Evolutionary conservation across 495 filamentous ascomycete genomes (phyloP).

Genomic region (Darksidea phi): DNA sequence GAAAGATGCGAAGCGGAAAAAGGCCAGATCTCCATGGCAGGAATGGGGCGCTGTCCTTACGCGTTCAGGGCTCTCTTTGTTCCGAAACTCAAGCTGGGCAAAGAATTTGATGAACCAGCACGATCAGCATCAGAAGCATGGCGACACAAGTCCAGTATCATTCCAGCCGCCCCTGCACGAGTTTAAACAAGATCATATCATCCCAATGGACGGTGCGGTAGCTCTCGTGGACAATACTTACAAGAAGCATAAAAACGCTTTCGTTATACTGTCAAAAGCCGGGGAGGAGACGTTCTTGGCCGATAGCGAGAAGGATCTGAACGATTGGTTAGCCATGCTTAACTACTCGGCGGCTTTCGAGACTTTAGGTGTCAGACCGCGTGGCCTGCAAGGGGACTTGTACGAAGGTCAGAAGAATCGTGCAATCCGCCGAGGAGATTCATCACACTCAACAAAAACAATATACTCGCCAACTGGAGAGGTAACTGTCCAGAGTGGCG

Average conservation of each 20-base stretch:
- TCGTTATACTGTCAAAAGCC: slow-evolving; percentile 77
- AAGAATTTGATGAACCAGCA: slow-evolving; percentile 84
- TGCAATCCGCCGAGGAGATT: slow-evolving; percentile 66
- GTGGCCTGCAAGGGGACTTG: slow-evolving; percentile 78
- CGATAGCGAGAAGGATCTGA: slow-evolving; percentile 84
- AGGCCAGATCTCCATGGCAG: slow-evolving; percentile 92
- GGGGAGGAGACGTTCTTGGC: slow-evolving; percentile 91
- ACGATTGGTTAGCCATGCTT: slow-evolving; percentile 94
- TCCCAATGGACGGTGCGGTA: slow-evolving; percentile 90
- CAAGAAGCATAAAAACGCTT: slow-evolving; percentile 94
- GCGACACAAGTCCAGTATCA: slow-evolving; percentile 67
- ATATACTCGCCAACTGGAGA: slow-evolving; percentile 70
- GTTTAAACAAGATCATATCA: slow-evolving; percentile 88
- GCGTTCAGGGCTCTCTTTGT: slow-evolving; percentile 93
- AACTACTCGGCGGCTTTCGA: slow-evolving; percentile 95
- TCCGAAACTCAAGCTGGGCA: slow-evolving; percentile 89
- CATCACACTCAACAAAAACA: slow-evolving; percentile 49
- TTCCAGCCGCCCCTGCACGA: slow-evolving; percentile 86
- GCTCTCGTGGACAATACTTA: slow-evolving; percentile 83
- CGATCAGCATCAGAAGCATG: slow-evolving; percentile 70
- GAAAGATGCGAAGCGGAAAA: slow-evolving; percentile 92
- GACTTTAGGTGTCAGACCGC: slow-evolving; percentile 85
- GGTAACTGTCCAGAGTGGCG: slow-evolving; percentile 62
- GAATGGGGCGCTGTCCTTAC: slow-evolving; percentile 98
- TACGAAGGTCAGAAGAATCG: slow-evolving; percentile 81